phyloP scores from a whole-genome alignment of 352 stramenopile species.

The Phytophthora pinifolia region DNA sequence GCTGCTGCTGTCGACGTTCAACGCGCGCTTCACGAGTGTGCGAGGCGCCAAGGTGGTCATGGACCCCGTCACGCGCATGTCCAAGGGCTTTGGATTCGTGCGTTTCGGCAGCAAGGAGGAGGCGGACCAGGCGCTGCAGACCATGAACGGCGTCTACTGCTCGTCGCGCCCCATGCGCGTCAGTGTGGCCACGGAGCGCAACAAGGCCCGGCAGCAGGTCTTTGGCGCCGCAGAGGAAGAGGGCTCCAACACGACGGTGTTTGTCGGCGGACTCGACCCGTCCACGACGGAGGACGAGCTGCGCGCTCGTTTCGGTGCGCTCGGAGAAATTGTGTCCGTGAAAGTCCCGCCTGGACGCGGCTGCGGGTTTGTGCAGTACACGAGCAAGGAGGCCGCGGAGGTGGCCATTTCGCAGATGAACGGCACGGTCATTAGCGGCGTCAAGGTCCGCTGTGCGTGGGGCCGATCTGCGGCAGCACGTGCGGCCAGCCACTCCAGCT shows the following conservation, averaged over 20 bases:
- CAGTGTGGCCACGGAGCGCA: conserved; percentile 87
- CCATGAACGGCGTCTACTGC: conserved; percentile 91
- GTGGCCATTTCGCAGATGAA: conserved; percentile 90
- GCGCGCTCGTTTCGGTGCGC: conserved; percentile 68
- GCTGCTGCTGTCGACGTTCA: conserved; percentile 85
- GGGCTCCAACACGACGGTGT: conserved; percentile 89
- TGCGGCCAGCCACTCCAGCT: conserved; percentile 28
- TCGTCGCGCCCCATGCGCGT: conserved; percentile 89
- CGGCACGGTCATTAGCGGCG: conserved; percentile 70
- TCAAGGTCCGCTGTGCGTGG: conserved; percentile 90
- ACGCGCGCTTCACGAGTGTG: conserved; percentile 74
- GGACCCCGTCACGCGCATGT: conserved; percentile 86
- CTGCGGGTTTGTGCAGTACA: conserved; percentile 92
- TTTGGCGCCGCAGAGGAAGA: conserved; percentile 51
- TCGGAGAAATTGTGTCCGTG: conserved; percentile 68
- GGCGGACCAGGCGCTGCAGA: conserved; percentile 83
- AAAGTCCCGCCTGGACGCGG: conserved; percentile 70
- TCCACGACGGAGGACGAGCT: conserved; percentile 85
- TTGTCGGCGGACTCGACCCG: conserved; percentile 88
- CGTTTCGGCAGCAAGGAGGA: conserved; percentile 89
- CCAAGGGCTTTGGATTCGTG: conserved; percentile 93
- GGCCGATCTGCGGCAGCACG: conserved; percentile 74
- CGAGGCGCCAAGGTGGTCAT: conserved; percentile 91
- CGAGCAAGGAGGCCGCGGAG: conserved; percentile 78
- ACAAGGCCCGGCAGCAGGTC: conserved; percentile 38